Base-by-base conservation (phyloP, 1,139 yeast genomes). In the Ogataea hybrid region DNA sequence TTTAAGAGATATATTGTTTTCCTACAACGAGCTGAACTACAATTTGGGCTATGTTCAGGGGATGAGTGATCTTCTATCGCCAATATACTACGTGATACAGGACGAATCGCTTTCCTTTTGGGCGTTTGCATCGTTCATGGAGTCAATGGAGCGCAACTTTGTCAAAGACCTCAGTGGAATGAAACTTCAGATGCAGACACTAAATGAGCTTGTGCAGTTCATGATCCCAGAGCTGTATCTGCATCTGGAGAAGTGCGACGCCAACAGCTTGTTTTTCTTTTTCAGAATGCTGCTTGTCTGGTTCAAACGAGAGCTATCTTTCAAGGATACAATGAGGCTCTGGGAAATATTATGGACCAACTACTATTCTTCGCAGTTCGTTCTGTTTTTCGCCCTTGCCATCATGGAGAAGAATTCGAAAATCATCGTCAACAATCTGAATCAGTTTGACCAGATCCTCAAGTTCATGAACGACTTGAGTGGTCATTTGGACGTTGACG, bases 321-420 rank as follows among this genome's bases (percentile, higher is more conserved):
- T 94, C 77, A 77, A 79, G 42, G 89, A 87, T 47, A 87, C 88
- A 2, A 67, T 85, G 55, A 68, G 77, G 23, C 70, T 92, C 30
- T 92, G 97, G 98, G 97, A 94, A 59, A 80, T 85, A 1, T 69
- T 92, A 45, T 88, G 95, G 83, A 90, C 97, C 0, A 94, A 92
- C 64, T 83, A 68, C 58, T 80, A 85, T 56, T 77, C 90, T 1
- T 80, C 92, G 9, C 97, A 92, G 60, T 89, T 84, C 61, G 95
- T 89, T 54, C 65, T 92, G 34, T 89, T 92, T 58, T 74, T 92
- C 56, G 94, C 96, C 15, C 68, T 92, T 52, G 92, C 95, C 0
- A 82, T 92, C 16, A 71, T 94, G 42, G 95, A 92, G 57, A 89
- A 87, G 56, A 84, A 90, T 62, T 88, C 89, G 56, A 76, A 84